Evolutionary conservation across 2,329 filamentous ascomycete genomes (phyloP), one percentile per base, ranked within the genome.

Genomic region (Penicillium verrucosum): DNA sequence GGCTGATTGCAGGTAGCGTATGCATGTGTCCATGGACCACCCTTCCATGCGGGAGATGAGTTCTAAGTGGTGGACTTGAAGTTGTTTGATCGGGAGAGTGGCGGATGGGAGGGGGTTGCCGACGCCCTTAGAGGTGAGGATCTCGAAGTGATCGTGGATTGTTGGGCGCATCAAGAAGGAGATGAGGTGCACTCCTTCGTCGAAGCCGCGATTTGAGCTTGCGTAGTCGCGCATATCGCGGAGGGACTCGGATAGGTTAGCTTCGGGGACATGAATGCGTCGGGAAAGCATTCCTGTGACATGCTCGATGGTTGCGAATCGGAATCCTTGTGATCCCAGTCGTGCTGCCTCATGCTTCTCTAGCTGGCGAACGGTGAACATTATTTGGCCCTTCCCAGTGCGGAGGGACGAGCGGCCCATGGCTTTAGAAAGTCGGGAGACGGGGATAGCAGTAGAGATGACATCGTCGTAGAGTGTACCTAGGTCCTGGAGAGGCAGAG

Each of bases 391-490:
- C 57, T 85, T 86, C 4, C 88, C 88, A 37, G 72, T 57, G 60
- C 67, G 54, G 14, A 65, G 56, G 25, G 64, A 64, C 18, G 60
- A 68, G 29, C 68, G 66, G 47, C 65, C 68, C 61, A 68, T 67
- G 2, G 66, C 67, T 2, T 60, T 60, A 32, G 65, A 67, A 40
- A 70, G 57, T 38, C 66, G 64, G 4, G 68, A 74, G 3, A 69
- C 61, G 2, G 71, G 68, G 0, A 71, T 70, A 6, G 84, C 88
- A 0, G 89, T 93, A 1, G 82, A 79, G 23, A 92, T 74, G 7
- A 94, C 88, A 63, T 90, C 86, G 60, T 93, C 88, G 76, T 89
- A 93, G 1, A 94, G 77, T 10, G 85, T 78, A 5, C 90, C 90
- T 8, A 89, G 74, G 4, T 85, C 80, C 7, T 82, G 79, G 2